Percentiles rank a stretch among this genome's conserved stretches.
phyloP scores from a whole-genome alignment of 192 early-diverging fungal species.

The Martensiomyces pterosporus region DNA sequence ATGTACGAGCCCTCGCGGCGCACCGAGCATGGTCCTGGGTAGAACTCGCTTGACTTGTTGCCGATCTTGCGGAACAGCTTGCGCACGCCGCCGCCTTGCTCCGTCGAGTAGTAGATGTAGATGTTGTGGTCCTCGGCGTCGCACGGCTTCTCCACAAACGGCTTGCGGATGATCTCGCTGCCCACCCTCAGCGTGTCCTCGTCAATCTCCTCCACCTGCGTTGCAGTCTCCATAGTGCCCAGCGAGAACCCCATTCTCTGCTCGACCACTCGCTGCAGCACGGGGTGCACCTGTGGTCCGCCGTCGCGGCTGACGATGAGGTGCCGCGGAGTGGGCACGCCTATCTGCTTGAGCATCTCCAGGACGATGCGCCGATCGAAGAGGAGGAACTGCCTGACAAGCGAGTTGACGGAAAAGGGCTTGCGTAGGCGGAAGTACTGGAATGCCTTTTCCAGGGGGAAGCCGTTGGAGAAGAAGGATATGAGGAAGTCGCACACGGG shows the following conservation, averaged over 20 bases:
- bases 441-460: constrained; percentile 91
- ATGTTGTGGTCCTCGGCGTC: constrained; percentile 97
- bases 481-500: constrained; percentile 94
- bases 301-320: constrained; percentile 69
- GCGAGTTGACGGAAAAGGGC: constrained; percentile 90
- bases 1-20: constrained; percentile 79
- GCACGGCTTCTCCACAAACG: constrained; percentile 98
- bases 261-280: constrained; percentile 55
- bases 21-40: constrained; percentile 60
- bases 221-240: constrained; percentile 16
- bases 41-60: constrained; percentile 93
- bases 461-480: constrained; percentile 91
- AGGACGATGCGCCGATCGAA: constrained; percentile 90
- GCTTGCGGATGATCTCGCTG: constrained; percentile 69
- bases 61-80: constrained; percentile 82
- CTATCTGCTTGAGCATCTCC: constrained; percentile 69
- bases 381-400: constrained; percentile 81
- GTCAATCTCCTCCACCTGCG: constrained; percentile 46
- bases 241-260: constrained; percentile 51
- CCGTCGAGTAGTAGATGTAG: constrained; percentile 84
- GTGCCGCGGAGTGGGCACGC: constrained; percentile 78
- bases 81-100: constrained; percentile 78
- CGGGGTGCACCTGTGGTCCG: constrained; percentile 54
- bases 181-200: constrained; percentile 70
- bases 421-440: constrained; percentile 77